phyloP scores from a whole-genome alignment of 176 grass and related monocot genomes.

The Poa annua region DNA sequence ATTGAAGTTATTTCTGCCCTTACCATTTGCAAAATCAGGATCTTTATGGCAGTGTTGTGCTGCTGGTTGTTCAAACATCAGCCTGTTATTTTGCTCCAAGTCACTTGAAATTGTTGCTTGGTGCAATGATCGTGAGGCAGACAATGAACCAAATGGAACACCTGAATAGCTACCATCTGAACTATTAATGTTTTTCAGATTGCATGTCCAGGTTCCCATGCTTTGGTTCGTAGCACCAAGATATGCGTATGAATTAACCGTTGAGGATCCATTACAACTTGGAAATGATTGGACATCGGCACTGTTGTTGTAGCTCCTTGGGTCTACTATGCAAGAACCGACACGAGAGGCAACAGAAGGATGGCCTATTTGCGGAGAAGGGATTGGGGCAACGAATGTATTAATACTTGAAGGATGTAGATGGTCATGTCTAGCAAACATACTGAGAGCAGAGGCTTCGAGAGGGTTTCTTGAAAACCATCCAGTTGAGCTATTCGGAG shows the following conservation, averaged over 20 bases:
- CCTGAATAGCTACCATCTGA: slow-evolving; percentile 20
- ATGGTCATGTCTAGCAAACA: neutral
- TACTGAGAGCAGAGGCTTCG: slow-evolving; percentile 7
- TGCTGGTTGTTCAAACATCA: neutral
- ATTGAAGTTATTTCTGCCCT: slow-evolving; percentile 36
- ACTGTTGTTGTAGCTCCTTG: slow-evolving; percentile 11
- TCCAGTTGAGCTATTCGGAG: slow-evolving; percentile 12
- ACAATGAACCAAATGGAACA: slow-evolving; percentile 16
- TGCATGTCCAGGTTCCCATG: neutral
- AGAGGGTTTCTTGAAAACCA: slow-evolving; percentile 21
- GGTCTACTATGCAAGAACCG: slow-evolving; percentile 13
- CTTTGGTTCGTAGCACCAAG: neutral
- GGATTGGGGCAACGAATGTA: neutral
- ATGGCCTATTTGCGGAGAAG: neutral
- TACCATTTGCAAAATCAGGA: slow-evolving; percentile 4
- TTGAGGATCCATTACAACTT: slow-evolving; percentile 15
- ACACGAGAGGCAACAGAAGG: neutral
- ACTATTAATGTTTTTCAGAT: neutral
- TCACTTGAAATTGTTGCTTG: neutral
- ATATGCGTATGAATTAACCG: slow-evolving; percentile 18
- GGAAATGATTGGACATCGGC: neutral
- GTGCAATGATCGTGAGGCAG: neutral
- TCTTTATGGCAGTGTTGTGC: neutral
- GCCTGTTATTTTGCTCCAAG: slow-evolving; percentile 16
- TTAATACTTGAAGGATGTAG: neutral